Base-by-base conservation (phyloP, 2,329 filamentous ascomycete genomes). In the Alternaria viburni region DNA sequence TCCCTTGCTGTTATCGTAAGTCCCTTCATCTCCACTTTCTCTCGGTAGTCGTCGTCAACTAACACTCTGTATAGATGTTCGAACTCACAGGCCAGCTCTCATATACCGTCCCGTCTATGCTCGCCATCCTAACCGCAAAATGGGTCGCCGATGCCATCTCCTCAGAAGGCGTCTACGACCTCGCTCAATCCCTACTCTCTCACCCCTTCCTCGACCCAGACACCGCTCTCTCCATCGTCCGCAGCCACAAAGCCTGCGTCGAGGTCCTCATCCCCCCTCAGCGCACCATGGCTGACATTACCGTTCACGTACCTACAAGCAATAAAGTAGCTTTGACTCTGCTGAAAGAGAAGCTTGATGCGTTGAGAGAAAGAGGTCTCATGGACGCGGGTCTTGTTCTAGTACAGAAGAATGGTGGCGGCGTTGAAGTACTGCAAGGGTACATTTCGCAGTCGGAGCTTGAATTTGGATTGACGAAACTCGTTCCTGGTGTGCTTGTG, bases 321-420 rank as follows among this genome's bases (percentile, higher is more conserved):
- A 85, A 83, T 62, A 80, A 79, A 46, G 84, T 86, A 5, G 71
- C 80, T 0, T 77, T 79, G 25, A 64, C 70, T 0, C 46, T 84
- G 5, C 73, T 88, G 15, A 72, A 75, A 15, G 69, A 77, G 11
- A 88, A 87, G 66, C 73, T 88, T 2, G 70, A 70, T 2, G 80
- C 82, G 59, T 77, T 88, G 12, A 81, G 83, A 60, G 72, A 75
- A 5, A 77, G 86, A 25, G 86, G 86, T 0, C 78, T 88, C 1
- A 84, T 87, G 82, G 87, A 89, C 71, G 85, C 86, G 0, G 87
- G 86, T 0, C 79, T 88, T 3, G 86, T 88, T 1, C 79, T 89
- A 4, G 84, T 88, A 0, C 83, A 86, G 58, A 47, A 21, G 17
- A 51, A 32, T 19, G 3, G 2, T 12, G 47, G 47, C 3, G 57